phyloP scores from a whole-genome alignment of 1,284 basidiomycete genomes.

The Trichosporon sp. region DNA sequence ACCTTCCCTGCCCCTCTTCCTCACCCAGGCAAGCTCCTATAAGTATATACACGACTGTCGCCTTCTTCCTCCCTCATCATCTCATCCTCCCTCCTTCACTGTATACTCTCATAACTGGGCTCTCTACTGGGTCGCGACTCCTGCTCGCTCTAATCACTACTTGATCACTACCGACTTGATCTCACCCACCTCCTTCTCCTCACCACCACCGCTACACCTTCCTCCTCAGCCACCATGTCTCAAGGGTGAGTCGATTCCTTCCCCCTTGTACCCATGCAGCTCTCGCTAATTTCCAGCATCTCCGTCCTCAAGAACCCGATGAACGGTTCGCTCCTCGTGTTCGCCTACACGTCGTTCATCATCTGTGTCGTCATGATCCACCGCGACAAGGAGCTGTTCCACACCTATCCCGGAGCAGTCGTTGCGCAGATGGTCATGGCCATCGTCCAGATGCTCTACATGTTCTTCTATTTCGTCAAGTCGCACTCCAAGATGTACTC shows the following conservation, averaged over 20 bases:
- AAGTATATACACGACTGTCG: neutral
- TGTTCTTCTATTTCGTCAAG: conserved; percentile 16
- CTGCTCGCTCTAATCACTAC: neutral
- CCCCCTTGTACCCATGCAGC: too few relatives aligned
- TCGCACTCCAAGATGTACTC: conserved; percentile 16
- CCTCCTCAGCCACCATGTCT: neutral
- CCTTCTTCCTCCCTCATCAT: neutral
- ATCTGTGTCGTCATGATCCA: conserved; percentile 27
- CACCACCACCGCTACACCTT: neutral
- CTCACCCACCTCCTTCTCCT: neutral
- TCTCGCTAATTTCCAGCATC: neutral
- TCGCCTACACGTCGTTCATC: conserved; percentile 22
- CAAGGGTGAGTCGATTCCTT: neutral
- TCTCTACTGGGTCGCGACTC: neutral
- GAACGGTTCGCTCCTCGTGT: conserved; percentile 6
- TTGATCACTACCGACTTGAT: neutral
- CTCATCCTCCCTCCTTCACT: neutral
- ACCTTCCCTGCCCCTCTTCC: neutral
- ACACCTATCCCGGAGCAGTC: conserved; percentile 25
- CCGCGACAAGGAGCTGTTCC: conserved; percentile 14
- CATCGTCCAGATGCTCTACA: conserved; percentile 23
- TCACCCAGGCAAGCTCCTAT: neutral
- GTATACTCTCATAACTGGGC: neutral
- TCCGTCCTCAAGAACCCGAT: conserved; percentile 3
- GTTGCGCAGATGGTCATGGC: conserved; percentile 26